Base-by-base conservation (phyloP, 1,284 basidiomycete genomes). In the Earliella scabrosa region DNA sequence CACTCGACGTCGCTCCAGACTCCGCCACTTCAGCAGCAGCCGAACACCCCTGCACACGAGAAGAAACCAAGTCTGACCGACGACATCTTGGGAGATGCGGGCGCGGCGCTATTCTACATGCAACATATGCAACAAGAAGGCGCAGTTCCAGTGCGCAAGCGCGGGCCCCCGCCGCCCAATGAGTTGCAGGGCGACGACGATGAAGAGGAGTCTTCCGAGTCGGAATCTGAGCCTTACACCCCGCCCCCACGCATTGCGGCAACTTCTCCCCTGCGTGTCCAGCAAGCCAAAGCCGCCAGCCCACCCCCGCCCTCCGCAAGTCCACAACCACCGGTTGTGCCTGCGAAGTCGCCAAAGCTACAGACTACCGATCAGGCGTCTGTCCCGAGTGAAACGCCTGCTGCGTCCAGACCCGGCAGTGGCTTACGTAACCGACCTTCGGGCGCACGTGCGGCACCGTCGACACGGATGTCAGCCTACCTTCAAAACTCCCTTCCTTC, bases 361-460 rank as follows among this genome's bases (percentile, higher is more conserved):
- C 43, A 43, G 39, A 45, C 35, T 40, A 56, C 45, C 49, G 29
- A n/a, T n/a, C n/a, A n/a, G n/a, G n/a, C n/a, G n/a, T n/a, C n/a
- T 18, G 10, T 4, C 39, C 39, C 26, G 27, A 23, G 34, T 23
- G 58, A 57, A 51, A 54, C 52, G 27, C 40, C 58, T 47, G 54
- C 52, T 7, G 49, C 56, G 49, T 49, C 64, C 55, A 64, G 67
- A 56, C 66, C 61, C 0, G 44, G 54, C 41, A 58, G 55, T 31
- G 52, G 34, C 21, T 64, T 66, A 61, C 66, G 71, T 61, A 71
- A 73, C 38, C 27, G 51, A 46, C 93, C 93, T 16, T 90, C 90
- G 41, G 93, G 92, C 36, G 92, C 93, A 83, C 89, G 93, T 84
- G 92, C 89, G 45, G 86, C 81, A 51, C 77, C 82, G 39, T 75